Base-by-base conservation (phyloP, 1,284 basidiomycete species). In the Ceratobasidium sp. region DNA sequence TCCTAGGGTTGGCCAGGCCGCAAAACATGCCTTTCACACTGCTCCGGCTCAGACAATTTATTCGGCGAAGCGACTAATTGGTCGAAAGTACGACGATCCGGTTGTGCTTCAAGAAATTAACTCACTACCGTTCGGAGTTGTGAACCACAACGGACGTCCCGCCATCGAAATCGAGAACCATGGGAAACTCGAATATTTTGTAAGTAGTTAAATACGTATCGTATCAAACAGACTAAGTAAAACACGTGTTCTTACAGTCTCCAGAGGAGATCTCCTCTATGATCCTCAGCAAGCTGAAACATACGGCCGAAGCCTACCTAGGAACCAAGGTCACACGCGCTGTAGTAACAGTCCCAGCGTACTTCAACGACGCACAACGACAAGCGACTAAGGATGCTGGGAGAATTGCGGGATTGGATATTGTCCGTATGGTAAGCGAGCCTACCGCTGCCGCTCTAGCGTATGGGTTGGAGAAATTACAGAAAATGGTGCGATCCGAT, bases 371-470 rank as follows among this genome's bases (percentile, higher is more conserved):
- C 18, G 46, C 46, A 7, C 46, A 49, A 18, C 46, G 46, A 2
- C 88, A 89, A 89, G 87, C 88, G 49, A 89, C 88, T 84, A 89
- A 88, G 86, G 88, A 89, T 81, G 87, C 88, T 78, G 87, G 88
- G 83, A 81, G 85, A 77, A 89, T 89, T 81, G 85, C 88, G 44
- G 88, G 88, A 75, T 84, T 89, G 76, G 88, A 88, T 84, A 87
- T 89, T 49, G 85, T 88, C 82, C 87, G 88, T 79, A 88, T 89
- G 83, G 87, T 89, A 83, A 88, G 88, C 86, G 88, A 88, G 84
- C 88, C 88, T 66, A 89, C 87, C 80, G 88, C 88, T 68, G 88
- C 88, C 79, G 88, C 88, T 78, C 89, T 89, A 81, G 87, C 88
- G 26, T 89, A 89, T 84, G 88, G 87, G 83, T 85, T 89, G 78